Conservation (phyloP, 164 flowering plant species). For the Akebia trifoliata region DNA sequence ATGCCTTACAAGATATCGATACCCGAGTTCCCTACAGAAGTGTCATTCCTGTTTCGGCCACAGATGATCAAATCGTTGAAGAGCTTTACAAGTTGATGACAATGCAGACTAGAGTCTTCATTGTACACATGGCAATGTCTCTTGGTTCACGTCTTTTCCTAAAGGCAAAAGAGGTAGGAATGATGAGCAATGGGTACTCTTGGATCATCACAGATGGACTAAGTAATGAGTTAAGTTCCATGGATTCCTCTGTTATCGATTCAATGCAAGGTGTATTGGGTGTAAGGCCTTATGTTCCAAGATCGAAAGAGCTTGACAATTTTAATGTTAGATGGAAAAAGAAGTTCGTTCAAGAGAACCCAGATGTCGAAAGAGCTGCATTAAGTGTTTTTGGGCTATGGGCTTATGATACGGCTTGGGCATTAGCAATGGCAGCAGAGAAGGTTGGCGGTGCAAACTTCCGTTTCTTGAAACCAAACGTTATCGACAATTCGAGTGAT, state of each 20-base stretch:
- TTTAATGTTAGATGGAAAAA: constrained; percentile 19
- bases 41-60: constrained; percentile 10
- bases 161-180: constrained; percentile 10
- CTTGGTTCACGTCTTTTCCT: constrained; percentile 10
- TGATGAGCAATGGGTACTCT: constrained; percentile 24
- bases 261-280: constrained; percentile 33
- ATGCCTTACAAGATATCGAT: constrained; percentile 16
- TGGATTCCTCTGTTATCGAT: constrained; percentile 13
- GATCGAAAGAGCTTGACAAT: constrained; percentile 3
- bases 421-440: constrained; percentile 40
- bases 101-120: constrained; percentile 23
- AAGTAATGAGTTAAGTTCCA: constrained; percentile 6
- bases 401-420: constrained; percentile 44
- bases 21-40: constrained; percentile 5
- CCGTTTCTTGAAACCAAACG: constrained; percentile 8
- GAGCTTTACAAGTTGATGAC: constrained; percentile 15
- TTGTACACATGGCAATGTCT: constrained; percentile 22
- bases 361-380: neutral
- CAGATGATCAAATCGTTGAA: constrained; percentile 7
- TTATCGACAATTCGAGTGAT: constrained; percentile 6
- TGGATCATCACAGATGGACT: constrained; percentile 25
- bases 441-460: constrained; percentile 8
- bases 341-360: constrained; percentile 1
- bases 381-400: constrained; percentile 30
- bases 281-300: constrained; percentile 15